Base-by-base conservation (phyloP, 495 filamentous ascomycete genomes). In the Annulohypoxylon bovei region DNA sequence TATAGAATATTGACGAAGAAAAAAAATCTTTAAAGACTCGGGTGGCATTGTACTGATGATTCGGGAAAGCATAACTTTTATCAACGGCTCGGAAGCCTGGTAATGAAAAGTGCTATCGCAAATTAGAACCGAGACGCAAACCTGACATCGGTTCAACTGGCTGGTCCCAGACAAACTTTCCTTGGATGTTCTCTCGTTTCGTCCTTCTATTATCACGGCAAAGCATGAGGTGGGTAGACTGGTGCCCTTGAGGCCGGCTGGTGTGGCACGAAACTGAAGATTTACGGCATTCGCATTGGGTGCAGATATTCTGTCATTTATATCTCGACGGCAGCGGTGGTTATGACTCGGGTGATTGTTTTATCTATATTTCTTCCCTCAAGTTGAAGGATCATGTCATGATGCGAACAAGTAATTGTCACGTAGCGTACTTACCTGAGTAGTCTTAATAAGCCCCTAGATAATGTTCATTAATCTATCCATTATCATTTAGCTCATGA, bases 141-240 rank as follows among this genome's bases (percentile, higher is more conserved):
- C 57, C 46, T 25, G 39, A 62, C 39, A 56, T 56, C 49, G 37
- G 50, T 66, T 59, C 42, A 35, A 35, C 33, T 28, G 50, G 44
- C 58, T 53, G 49, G 55, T 37, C 55, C 44, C 11, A 69, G 32
- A 63, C 50, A 3, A 20, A n/a, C n/a, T 63, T 44, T 46, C 22
- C 35, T 65, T 37, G 37, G 39, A 28, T 61, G 27, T 65, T 55
- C n/a, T 44, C 8, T 12, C 22, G 27, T 35, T 35, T 35, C 35
- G 0, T 35, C 25, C 39, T 52, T 23, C 33, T 52, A 16, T 58
- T 33, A 28, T 57, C 5, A 58, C 32, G 42, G 58, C 35, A 44
- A 50, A 57, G 40, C 56, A 71, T 71, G 32, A 53, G 50, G 62
- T 66, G 32, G 63, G 58, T 71, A 71, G 68, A 63, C 42, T 56